phyloP scores from a whole-genome alignment of 1,284 basidiomycete genomes.

The Cutaneotrichosporon arboriforme region DNA sequence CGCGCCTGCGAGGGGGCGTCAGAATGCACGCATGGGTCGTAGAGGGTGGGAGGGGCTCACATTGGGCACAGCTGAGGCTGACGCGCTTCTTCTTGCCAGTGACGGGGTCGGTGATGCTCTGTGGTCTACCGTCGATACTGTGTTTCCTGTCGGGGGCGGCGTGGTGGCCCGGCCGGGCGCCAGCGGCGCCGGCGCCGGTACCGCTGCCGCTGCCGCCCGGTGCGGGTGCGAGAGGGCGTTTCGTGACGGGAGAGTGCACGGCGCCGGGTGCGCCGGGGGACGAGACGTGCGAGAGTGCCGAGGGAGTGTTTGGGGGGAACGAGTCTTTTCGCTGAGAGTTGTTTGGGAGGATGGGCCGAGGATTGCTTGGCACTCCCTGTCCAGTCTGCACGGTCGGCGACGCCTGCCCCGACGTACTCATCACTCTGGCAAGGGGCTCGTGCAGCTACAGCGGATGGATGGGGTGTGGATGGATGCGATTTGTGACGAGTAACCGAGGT shows the following conservation, averaged over 20 bases:
- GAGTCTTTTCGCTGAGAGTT: conserved; percentile 14
- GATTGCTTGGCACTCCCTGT: background rate
- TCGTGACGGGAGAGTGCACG: conserved; percentile 7
- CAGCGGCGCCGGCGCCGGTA: background rate
- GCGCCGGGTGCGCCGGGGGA: conserved; percentile 18
- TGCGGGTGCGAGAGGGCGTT: conserved; percentile 10
- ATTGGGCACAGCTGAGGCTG: conserved; percentile 47
- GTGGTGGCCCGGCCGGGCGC: background rate
- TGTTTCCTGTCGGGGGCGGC: conserved; percentile 22
- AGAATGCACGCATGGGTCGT: background rate
- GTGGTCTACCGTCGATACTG: conserved; percentile 11
- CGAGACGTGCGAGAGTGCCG: conserved; percentile 23
- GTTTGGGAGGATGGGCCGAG: conserved; percentile 4
- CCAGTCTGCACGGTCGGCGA: conserved; percentile 2
- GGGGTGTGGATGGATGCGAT: conserved; percentile 6
- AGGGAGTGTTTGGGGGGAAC: conserved; percentile 22
- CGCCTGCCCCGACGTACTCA: conserved; percentile 2
- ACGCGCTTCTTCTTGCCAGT: conserved; percentile 46
- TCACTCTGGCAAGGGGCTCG: background rate
- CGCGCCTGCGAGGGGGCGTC: conserved; percentile 34
- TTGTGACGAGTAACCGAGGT: too few species aligned
- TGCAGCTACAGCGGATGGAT: background rate
- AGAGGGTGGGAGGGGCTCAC: conserved; percentile 26
- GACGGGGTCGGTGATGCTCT: conserved; percentile 19
- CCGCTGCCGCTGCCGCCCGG: conserved; percentile 5